phyloP scores from a whole-genome alignment of 2,329 filamentous ascomycete species.

The Chrysoporthe cubensis region DNA sequence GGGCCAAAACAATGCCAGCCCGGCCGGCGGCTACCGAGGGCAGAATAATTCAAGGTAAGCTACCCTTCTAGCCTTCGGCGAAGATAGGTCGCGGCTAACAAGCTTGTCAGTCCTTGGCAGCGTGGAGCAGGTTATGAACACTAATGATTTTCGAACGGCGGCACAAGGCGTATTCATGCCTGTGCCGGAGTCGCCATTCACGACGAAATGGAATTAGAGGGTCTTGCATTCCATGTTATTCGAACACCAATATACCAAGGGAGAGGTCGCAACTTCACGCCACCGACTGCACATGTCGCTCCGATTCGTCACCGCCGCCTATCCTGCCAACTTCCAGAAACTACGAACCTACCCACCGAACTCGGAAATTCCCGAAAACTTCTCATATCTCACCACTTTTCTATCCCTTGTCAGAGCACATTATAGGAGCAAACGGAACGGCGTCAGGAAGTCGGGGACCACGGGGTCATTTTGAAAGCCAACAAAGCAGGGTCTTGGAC shows the following conservation, averaged over 20 bases:
- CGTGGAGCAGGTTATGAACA: slow-evolving; percentile 59
- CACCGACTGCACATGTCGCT: slow-evolving; percentile 15
- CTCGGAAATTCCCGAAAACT: slow-evolving; percentile 8
- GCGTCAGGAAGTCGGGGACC: slow-evolving; percentile 26
- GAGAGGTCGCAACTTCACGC: slow-evolving; percentile 17
- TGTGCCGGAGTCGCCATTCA: slow-evolving; percentile 26
- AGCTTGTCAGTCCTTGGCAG: slow-evolving; percentile 54
- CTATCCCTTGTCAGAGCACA: slow-evolving; percentile 25
- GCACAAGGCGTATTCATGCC: slow-evolving; percentile 18
- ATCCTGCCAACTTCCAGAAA: slow-evolving; percentile 6
- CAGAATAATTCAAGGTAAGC: slow-evolving; percentile 54
- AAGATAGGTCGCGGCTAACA: slow-evolving; percentile 33
- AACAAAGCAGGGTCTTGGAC: slow-evolving; percentile 17
- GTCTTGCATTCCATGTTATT: slow-evolving; percentile 23
- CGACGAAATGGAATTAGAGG: slow-evolving; percentile 29
- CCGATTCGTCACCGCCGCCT: slow-evolving; percentile 6
- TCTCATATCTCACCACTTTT: slow-evolving; percentile 16
- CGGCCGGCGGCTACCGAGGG: slow-evolving; percentile 41
- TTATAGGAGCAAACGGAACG: slow-evolving; percentile 28
- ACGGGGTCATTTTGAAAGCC: slow-evolving; percentile 10
- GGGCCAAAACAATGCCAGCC: slow-evolving; percentile 46
- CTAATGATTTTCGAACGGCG: slow-evolving; percentile 30
- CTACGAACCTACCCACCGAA: slow-evolving; percentile 11
- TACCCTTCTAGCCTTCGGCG: neutral
- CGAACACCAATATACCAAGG: slow-evolving; percentile 27